Evolutionary conservation across 352 stramenopile genomes (phyloP), one percentile per base, ranked within the genome.

Genomic region (Phytophthora multivora): DNA sequence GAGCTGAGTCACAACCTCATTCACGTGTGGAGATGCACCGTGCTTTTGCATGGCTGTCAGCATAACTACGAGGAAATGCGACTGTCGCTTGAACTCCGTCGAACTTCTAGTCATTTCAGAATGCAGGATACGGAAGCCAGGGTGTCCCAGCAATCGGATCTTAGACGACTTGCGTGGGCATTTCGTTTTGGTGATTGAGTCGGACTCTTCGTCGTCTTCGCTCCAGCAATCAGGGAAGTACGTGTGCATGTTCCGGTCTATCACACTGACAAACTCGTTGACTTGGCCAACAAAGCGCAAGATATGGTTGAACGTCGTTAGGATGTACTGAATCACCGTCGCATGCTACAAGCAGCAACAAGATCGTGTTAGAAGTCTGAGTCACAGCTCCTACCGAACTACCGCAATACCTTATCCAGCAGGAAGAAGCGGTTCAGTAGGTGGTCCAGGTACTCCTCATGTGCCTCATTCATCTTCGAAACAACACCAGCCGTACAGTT

Each of bases 251-350:
- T 82, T 83, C 9, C 80, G 67, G 36, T 86, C 83, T 4, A 90
- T 51, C 0, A 55, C 67, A 4, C 70, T 72, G 19, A 90, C 67
- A 23, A 83, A 74, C 46, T 80, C 79, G 18, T 90, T 71, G 8
- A 87, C 66, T 21, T 77, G 73, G 4, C 59, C 70, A 33, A 88
- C 73, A 54, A 82, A 93, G 6, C 71, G 58, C 51, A 93, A 79
- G 23, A 91, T 77, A 26, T 90, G 80, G 46, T 91, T 89, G 57
- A 91, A 88, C 13, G 83, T 87, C 23, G 74, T 80, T 42, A 90
- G 46, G 35, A 90, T 88, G 56, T 89, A 88, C 52, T 84, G 69
- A 26, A 86, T 80, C n/a, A 91, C 79, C 0, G 68, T 77, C 38
- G 74, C 66, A 21, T 92, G 76, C 80, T 91, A 28, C 5, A 59